Evolutionary conservation across 2,329 filamentous ascomycete species (phyloP), one percentile per base, ranked within the genome.

Genomic region (Coccinonectria pachysandricola): DNA sequence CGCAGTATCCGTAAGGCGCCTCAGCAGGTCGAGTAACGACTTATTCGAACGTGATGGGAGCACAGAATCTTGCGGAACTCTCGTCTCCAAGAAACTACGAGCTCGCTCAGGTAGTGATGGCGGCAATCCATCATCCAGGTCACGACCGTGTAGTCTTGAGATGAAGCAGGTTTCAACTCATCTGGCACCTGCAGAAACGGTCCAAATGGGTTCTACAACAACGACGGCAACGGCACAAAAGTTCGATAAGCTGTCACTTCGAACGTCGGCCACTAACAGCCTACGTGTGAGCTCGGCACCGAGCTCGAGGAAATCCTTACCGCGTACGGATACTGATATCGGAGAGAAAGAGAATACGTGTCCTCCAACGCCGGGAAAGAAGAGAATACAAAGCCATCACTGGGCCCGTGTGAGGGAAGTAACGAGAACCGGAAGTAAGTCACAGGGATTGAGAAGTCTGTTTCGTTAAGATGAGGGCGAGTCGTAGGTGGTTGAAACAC

Each of bases 381-480:
- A 12, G 11, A 16, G 19, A 15, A 10, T 27, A 8, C 30, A 27
- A 21, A 53, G 50, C 33, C 43, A 54, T 5, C n/a, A n/a, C n/a
- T n/a, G n/a, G n/a, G n/a, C n/a, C n/a, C n/a, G n/a, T n/a, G n/a
- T n/a, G n/a, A n/a, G n/a, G n/a, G n/a, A n/a, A n/a, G n/a, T 43
- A 16, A 43, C 54, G 28, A 59, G 57, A 36, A 51, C 50, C 21
- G 54, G 55, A 8, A 41, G 53, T 14, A 46, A 57, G 38, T 49
- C 54, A 9, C 54, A 59, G 34, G 53, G 58, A 7, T 49, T 62
- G 22, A 55, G 60, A 23, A 61, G 48, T 30, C 47, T 64, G 27
- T 65, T 65, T 41, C 59, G 57, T 24, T 65, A 21, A 36, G 20
- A 4, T 8, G 9, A 17, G 11, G n/a, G n/a, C n/a, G n/a, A n/a